Evolutionary conservation across 805 yeast genomes (phyloP).

Genomic region (Tetrapisispora nanseiensis): DNA sequence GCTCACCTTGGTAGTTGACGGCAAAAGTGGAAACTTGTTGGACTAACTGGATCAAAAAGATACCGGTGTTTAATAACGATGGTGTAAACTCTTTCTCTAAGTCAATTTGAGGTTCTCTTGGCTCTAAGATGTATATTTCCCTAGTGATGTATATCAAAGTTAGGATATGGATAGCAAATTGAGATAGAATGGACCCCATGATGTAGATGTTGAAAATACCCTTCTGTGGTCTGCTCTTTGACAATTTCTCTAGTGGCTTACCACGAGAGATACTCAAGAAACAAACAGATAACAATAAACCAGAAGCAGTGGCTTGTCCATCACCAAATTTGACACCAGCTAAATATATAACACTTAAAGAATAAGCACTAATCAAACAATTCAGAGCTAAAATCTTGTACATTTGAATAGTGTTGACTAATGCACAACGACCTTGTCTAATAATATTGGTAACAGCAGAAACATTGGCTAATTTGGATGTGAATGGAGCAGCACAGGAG

Average conservation of each 20-base stretch:
- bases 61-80: constrained; percentile 89
- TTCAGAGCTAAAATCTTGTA: constrained; percentile 94
- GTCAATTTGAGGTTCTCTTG: constrained; percentile 84
- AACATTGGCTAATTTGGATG: constrained; percentile 87
- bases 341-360: constrained; percentile 82
- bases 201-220: constrained; percentile 92
- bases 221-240: constrained; percentile 92
- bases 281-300: constrained; percentile 83
- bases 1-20: constrained; percentile 93
- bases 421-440: constrained; percentile 97
- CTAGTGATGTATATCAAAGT: constrained; percentile 74
- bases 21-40: constrained; percentile 98
- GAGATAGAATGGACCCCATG: constrained; percentile 96
- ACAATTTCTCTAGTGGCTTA: constrained; percentile 76
- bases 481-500: constrained; percentile 97
- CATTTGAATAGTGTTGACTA: constrained; percentile 97
- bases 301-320: constrained; percentile 96
- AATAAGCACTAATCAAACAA: constrained; percentile 93
- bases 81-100: constrained; percentile 83
- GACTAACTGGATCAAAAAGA: constrained; percentile 85
- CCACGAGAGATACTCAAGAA: constrained; percentile 93
- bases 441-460: constrained; percentile 86
- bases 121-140: constrained; percentile 81
- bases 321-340: constrained; percentile 99
- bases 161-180: constrained; percentile 83